Percentiles rank a stretch among this genome's conserved stretches.
Conservation (phyloP, 352 stramenopile genomes). For the Globisporangium mamillatum region DNA sequence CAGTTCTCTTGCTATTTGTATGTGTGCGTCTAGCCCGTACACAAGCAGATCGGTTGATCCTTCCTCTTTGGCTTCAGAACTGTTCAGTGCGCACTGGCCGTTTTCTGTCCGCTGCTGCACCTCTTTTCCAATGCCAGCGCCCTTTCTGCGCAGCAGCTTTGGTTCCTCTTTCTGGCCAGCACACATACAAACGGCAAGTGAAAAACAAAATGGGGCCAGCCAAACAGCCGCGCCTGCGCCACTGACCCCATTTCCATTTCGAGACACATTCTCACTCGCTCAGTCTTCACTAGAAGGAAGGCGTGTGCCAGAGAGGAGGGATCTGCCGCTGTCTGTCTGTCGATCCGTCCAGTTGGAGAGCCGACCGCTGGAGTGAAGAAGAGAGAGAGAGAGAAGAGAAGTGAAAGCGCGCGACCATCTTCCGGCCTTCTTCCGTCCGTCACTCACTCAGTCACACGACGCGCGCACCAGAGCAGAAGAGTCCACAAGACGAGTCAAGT, state of each 20-base stretch:
- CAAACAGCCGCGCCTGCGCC: not conserved
- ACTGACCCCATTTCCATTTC: constrained; percentile 1
- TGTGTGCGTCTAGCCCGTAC: not conserved
- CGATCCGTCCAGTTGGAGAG: not conserved
- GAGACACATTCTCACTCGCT: not conserved
- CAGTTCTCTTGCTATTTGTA: not conserved
- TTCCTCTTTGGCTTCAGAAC: constrained; percentile 13
- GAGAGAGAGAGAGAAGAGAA: not conserved
- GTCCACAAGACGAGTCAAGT: not conserved
- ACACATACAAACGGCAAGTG: not conserved
- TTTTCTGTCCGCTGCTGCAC: constrained; percentile 5
- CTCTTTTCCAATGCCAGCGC: not conserved
- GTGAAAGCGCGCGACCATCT: not conserved
- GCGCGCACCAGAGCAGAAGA: not conserved
- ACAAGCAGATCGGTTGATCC: not conserved
- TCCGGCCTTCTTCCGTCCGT: not conserved
- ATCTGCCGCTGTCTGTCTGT: not conserved
- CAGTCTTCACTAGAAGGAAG: not conserved
- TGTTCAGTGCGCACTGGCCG: constrained; percentile 14
- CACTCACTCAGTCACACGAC: not conserved
- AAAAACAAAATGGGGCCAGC: not conserved
- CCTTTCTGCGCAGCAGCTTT: constrained; percentile 4
- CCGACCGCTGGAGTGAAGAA: not conserved
- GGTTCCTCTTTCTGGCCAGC: not conserved
- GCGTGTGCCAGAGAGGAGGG: not conserved